Percentiles rank a stretch among this genome's conserved stretches.
Conservation (phyloP, 805 yeast species). For the Ogataea pini region DNA sequence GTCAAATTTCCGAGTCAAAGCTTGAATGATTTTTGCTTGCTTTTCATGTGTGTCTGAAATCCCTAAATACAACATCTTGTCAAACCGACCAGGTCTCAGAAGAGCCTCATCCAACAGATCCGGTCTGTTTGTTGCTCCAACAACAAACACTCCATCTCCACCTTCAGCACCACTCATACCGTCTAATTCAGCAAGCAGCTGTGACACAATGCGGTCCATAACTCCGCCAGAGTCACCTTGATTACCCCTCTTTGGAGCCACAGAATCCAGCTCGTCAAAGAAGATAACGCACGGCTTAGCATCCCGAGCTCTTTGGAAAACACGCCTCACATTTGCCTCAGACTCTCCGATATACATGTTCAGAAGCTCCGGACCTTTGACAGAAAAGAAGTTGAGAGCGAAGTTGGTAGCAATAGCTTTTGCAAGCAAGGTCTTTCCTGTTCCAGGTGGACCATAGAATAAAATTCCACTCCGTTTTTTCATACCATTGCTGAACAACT, state of each 20-base stretch:
- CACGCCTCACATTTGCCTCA: slow-evolving; percentile 94
- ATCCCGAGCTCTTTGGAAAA: slow-evolving; percentile 92
- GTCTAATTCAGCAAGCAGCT: slow-evolving; percentile 89
- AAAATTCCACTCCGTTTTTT: slow-evolving; percentile 92
- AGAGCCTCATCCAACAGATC: slow-evolving; percentile 93
- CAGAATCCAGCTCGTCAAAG: slow-evolving; percentile 96
- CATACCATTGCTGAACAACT: slow-evolving; percentile 81
- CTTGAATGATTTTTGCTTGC: slow-evolving; percentile 81
- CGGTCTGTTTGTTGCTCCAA: slow-evolving; percentile 98
- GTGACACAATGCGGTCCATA: slow-evolving; percentile 98
- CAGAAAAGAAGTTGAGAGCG: slow-evolving; percentile 91
- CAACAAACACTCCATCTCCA: slow-evolving; percentile 91
- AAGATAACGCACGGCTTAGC: slow-evolving; percentile 97
- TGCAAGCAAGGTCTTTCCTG: slow-evolving; percentile 94
- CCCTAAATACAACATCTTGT: slow-evolving; percentile 91
- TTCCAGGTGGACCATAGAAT: slow-evolving; percentile 98
- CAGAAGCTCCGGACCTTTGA: slow-evolving; percentile 93
- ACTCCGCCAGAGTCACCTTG: slow-evolving; percentile 99
- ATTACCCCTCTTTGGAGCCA: slow-evolving; percentile 97
- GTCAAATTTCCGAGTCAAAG: slow-evolving; percentile 81
- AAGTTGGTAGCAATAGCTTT: slow-evolving; percentile 97
- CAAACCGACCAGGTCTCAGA: slow-evolving; percentile 92
- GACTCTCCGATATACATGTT: slow-evolving; percentile 99
- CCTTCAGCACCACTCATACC: slow-evolving; percentile 87
- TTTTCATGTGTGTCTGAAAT: slow-evolving; percentile 89